Percentiles rank a stretch among this genome's conserved stretches.
Conservation (phyloP, 1,284 basidiomycete genomes). For the Pascua sp. region DNA sequence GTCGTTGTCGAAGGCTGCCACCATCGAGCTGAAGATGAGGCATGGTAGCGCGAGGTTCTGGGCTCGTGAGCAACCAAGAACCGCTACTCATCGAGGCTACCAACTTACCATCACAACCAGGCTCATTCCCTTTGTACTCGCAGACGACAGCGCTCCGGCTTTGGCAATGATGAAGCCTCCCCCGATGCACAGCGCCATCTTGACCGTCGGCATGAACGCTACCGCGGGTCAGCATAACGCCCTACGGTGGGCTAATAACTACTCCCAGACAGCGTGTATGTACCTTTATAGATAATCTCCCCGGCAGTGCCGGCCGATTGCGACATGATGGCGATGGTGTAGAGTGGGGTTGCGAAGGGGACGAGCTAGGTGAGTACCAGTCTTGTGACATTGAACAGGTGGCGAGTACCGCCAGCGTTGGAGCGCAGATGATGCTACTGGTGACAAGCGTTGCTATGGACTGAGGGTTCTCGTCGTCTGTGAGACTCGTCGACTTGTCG, state of each 20-base stretch:
- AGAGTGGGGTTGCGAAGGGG: neutral
- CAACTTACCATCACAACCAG: constrained; percentile 37
- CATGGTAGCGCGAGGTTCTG: constrained; percentile 66
- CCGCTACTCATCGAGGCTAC: neutral
- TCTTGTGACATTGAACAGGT: no score
- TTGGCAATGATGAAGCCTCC: constrained; percentile 37
- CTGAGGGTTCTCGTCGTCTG: no score
- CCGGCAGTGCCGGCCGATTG: constrained; percentile 17
- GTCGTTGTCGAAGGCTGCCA: constrained; percentile 64
- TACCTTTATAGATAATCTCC: constrained; percentile 43
- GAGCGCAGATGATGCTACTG: no score
- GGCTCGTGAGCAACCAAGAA: neutral
- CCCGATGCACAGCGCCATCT: constrained; percentile 39
- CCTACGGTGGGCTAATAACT: neutral
- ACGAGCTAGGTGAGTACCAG: neutral
- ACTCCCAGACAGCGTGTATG: no score
- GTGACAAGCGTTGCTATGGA: no score
- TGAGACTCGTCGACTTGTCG: no score
- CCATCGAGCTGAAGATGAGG: constrained; percentile 72
- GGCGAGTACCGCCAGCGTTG: no score
- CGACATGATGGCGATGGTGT: neutral
- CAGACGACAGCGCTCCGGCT: constrained; percentile 31
- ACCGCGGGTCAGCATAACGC: neutral
- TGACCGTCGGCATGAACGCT: constrained; percentile 45
- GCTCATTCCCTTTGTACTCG: constrained; percentile 38